Conservation (phyloP, 2,329 filamentous ascomycete genomes). For the Anisogramma anomala region DNA sequence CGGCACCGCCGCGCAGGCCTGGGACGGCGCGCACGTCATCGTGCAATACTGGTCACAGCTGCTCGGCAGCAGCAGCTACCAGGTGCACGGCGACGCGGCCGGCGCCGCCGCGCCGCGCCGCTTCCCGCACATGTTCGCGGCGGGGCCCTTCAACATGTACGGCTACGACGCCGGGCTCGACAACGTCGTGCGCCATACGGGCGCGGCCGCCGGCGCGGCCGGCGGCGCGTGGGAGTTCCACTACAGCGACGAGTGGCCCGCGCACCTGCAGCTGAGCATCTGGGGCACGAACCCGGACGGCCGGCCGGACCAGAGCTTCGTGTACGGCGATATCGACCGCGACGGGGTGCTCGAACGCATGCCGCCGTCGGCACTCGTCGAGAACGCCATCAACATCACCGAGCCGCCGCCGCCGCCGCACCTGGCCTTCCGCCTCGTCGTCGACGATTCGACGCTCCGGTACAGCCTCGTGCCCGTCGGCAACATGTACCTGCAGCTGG, state of each 20-base stretch:
- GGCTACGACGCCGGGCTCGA: slow-evolving; percentile 48
- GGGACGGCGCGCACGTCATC: slow-evolving; percentile 50
- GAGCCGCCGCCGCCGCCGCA: slow-evolving; percentile 38
- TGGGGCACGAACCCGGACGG: slow-evolving; percentile 55
- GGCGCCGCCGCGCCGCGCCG: slow-evolving; percentile 29
- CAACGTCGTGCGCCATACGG: slow-evolving; percentile 36
- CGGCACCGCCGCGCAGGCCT: slow-evolving; percentile 42
- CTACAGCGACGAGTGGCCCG: slow-evolving; percentile 52
- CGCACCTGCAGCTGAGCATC: slow-evolving; percentile 46
- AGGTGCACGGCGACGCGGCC: slow-evolving; percentile 47
- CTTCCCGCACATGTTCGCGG: slow-evolving; percentile 50
- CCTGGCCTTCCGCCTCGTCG: slow-evolving; percentile 40
- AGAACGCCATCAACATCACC: slow-evolving; percentile 46
- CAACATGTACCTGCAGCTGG: slow-evolving; percentile 39
- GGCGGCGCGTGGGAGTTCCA: slow-evolving; percentile 47
- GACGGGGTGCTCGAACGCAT: slow-evolving; percentile 51
- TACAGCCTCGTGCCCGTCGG: slow-evolving; percentile 44
- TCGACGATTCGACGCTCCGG: slow-evolving; percentile 41
- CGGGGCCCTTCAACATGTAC: slow-evolving; percentile 50
- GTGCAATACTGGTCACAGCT: slow-evolving; percentile 50
- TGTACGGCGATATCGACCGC: slow-evolving; percentile 47
- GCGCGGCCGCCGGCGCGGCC: no score
- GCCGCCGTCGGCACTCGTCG: slow-evolving; percentile 43
- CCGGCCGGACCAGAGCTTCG: slow-evolving; percentile 44
- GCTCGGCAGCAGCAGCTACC: slow-evolving; percentile 46